These are phyloP conservation scores for Xylariales sp. DNA, from an alignment of 2,329 filamentous ascomycete species.

Conservation along the genomic window DNA sequence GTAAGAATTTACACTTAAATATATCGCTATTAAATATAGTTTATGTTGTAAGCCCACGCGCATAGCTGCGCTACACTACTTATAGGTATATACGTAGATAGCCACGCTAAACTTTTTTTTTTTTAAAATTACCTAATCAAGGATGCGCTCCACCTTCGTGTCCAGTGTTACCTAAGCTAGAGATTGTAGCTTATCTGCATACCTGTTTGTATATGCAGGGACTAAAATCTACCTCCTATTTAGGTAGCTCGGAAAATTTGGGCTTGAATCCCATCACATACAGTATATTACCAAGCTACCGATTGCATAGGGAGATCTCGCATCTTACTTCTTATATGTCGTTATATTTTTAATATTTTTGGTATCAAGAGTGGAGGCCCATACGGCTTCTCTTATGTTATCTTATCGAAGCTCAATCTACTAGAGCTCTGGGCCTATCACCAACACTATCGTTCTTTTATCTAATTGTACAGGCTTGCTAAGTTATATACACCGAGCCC, in stretches of 20 bases:
- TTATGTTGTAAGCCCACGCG: no score
- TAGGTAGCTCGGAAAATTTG: slow-evolving; percentile 18
- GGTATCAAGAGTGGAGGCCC: not conserved
- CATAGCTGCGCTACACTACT: no score
- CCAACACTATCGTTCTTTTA: not conserved
- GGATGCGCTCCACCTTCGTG: not conserved
- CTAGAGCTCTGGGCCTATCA: not conserved
- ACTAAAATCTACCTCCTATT: not conserved
- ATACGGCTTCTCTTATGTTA: not conserved
- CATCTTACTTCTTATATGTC: not conserved
- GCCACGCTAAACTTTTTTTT: no score
- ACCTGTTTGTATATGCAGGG: slow-evolving; percentile 2
- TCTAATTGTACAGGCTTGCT: no score
- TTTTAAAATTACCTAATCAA: no score
- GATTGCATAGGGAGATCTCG: not conserved
- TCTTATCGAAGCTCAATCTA: not conserved
- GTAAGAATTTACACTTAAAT: no score
- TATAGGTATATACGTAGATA: no score
- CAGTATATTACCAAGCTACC: not conserved
- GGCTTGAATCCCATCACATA: slow-evolving; percentile 5
- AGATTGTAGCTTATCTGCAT: slow-evolving; percentile 13
- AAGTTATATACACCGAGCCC: not conserved
- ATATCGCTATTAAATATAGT: no score
- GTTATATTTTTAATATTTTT: slow-evolving; percentile 3
- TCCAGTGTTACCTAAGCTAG: not conserved